Conservation (phyloP, 768 basidiomycete species). For the Naematelia aurantialba region DNA sequence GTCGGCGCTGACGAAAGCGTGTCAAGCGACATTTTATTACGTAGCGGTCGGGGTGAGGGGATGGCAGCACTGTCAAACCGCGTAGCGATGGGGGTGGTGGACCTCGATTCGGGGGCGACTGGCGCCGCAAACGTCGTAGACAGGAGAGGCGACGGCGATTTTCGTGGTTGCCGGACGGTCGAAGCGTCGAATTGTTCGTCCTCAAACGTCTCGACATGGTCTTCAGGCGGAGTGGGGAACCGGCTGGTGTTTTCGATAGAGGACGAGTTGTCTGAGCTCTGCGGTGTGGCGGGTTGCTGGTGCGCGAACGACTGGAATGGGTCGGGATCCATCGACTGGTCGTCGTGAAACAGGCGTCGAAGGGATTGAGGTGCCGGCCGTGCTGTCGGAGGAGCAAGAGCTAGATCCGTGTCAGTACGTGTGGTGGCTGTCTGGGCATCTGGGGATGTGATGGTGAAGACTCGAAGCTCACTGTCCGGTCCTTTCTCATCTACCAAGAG, state of each 20-base stretch:
- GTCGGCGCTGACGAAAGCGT: conserved; percentile 29
- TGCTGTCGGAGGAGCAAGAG: conserved; percentile 27
- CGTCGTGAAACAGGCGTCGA: conserved; percentile 68
- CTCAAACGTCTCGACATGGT: conserved; percentile 6
- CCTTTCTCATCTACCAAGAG: conserved; percentile 36
- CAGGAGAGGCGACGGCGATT: background rate
- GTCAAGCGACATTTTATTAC: conserved; percentile 26
- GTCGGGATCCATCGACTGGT: conserved; percentile 30
- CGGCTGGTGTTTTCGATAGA: conserved; percentile 23
- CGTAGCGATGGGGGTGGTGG: conserved; percentile 5
- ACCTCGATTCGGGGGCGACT: background rate
- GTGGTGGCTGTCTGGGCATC: no score
- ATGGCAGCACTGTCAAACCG: conserved; percentile 1
- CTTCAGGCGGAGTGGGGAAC: conserved; percentile 27
- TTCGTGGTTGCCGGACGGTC: conserved; percentile 16
- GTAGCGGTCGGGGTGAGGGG: conserved; percentile 12
- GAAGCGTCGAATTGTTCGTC: conserved; percentile 21
- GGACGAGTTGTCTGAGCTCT: conserved; percentile 31
- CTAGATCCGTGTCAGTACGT: conserved; percentile 10
- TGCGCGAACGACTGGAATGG: conserved; percentile 41
- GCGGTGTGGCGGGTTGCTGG: conserved; percentile 35
- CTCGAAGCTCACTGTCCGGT: conserved; percentile 15
- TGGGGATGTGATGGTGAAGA: no score
- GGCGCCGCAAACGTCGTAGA: background rate
- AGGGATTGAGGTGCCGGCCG: conserved; percentile 70